A percentile compares a stretch with the other conserved stretches of the same genome.
These are phyloP conservation scores for Clarireedia hainanense DNA, from an alignment of 2,329 filamentous ascomycete genomes.

Conservation along the genomic window DNA sequence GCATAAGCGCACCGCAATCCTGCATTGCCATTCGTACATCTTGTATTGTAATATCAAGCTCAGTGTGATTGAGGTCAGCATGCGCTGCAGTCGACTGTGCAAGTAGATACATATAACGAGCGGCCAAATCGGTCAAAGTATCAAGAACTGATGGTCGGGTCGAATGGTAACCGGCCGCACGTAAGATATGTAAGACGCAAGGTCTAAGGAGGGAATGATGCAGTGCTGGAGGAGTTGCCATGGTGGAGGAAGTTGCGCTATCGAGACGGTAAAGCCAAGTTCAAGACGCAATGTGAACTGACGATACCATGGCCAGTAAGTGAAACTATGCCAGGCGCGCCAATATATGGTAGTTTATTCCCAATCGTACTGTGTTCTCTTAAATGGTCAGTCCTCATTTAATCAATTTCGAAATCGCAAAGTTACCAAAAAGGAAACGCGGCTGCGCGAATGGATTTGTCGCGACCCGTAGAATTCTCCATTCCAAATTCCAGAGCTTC, in stretches of 20 bases:
- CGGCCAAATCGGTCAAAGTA: slow-evolving; percentile 77
- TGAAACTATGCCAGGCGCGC: neutral
- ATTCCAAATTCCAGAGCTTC: neutral
- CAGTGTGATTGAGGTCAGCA: slow-evolving; percentile 53
- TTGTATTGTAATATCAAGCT: slow-evolving; percentile 57
- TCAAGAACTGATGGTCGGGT: slow-evolving; percentile 78
- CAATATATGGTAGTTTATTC: too few relatives aligned
- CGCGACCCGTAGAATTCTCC: slow-evolving; percentile 12
- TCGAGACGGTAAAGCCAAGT: slow-evolving; percentile 12
- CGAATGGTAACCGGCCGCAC: slow-evolving; percentile 81
- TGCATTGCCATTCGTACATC: slow-evolving; percentile 83
- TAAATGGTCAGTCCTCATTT: neutral
- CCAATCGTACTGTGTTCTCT: neutral
- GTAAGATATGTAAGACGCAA: slow-evolving; percentile 81
- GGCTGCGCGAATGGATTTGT: slow-evolving; percentile 4
- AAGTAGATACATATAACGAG: slow-evolving; percentile 69
- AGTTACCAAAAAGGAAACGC: slow-evolving; percentile 2
- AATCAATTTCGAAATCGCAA: neutral
- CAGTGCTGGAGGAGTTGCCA: slow-evolving; percentile 40
- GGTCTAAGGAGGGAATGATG: slow-evolving; percentile 79
- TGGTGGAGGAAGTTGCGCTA: slow-evolving; percentile 14
- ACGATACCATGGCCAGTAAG: slow-evolving; percentile 21
- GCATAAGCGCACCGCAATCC: slow-evolving; percentile 67
- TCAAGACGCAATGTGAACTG: slow-evolving; percentile 15
- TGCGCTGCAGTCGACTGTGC: slow-evolving; percentile 65